Evolutionary conservation across 2,329 filamentous ascomycete genomes (phyloP).

Genomic region (Colletotrichum cordylinicola): DNA sequence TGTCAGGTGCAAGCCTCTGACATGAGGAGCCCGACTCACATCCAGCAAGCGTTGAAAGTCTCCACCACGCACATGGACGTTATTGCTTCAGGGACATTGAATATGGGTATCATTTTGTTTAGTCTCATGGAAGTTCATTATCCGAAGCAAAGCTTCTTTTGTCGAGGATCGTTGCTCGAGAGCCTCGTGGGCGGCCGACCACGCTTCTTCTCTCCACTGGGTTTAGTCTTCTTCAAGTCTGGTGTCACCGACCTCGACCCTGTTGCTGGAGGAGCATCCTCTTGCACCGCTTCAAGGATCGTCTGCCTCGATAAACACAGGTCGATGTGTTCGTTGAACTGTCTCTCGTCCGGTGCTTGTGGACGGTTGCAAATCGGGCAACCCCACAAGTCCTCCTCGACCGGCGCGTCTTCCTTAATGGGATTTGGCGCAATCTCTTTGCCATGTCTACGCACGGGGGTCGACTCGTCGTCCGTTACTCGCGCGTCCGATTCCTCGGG

Average conservation of each 20-base stretch:
- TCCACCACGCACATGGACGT: neutral
- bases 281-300: slow-evolving; percentile 82
- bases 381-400: slow-evolving; percentile 69
- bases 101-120: slow-evolving; percentile 9
- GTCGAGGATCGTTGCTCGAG: slow-evolving; percentile 45
- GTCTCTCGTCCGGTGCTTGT: slow-evolving; percentile 75
- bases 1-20: neutral
- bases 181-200: slow-evolving; percentile 39
- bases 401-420: slow-evolving; percentile 32
- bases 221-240: slow-evolving; percentile 41
- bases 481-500: slow-evolving; percentile 62
- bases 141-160: slow-evolving; percentile 60
- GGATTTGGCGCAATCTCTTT: slow-evolving; percentile 58
- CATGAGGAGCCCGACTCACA: neutral
- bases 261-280: slow-evolving; percentile 36
- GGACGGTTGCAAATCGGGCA: slow-evolving; percentile 88
- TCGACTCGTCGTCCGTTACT: slow-evolving; percentile 57
- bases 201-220: slow-evolving; percentile 39
- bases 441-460: slow-evolving; percentile 44
- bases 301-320: slow-evolving; percentile 85
- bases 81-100: neutral
- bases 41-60: neutral
- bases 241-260: slow-evolving; percentile 31
- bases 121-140: slow-evolving; percentile 24
- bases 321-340: slow-evolving; percentile 93